Conservation (phyloP, 345 rosid species). For the Pistacia atlantica region DNA sequence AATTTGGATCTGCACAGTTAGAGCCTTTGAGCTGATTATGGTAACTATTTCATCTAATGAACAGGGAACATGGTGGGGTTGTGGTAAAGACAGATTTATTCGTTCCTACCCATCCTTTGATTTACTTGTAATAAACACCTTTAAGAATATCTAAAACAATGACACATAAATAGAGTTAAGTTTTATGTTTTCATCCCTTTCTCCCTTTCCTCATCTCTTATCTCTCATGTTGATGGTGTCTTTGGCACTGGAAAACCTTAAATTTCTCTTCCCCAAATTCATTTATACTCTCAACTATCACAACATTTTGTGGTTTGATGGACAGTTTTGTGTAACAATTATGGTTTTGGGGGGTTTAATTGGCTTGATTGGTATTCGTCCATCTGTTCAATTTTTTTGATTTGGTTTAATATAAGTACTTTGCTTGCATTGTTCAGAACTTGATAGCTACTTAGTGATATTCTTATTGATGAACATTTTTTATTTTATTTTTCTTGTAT, state of each 20-base stretch:
- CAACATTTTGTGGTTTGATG: too few relatives aligned
- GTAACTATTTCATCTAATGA: background rate
- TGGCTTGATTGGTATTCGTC: too few relatives aligned
- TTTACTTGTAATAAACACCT: background rate
- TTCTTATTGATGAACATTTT: too few relatives aligned
- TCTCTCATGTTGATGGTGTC: background rate
- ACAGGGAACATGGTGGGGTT: background rate
- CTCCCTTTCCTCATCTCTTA: background rate
- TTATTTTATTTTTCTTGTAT: too few relatives aligned
- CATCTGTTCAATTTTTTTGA: background rate
- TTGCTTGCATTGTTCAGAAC: background rate
- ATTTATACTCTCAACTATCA: too few relatives aligned
- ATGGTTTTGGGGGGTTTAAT: too few relatives aligned
- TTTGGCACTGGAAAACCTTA: too few relatives aligned
- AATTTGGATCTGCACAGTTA: too few relatives aligned
- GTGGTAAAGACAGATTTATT: background rate
- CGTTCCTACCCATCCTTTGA: background rate
- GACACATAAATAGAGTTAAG: background rate
- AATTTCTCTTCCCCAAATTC: too few relatives aligned
- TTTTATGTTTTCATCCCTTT: background rate
- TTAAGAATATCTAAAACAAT: background rate
- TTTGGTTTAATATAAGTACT: background rate
- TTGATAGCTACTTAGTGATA: too few relatives aligned
- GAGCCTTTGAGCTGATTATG: background rate
- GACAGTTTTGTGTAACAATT: too few relatives aligned